Evolutionary conservation across 179 eudicot species (phyloP), one percentile per base, ranked within the genome.

Genomic region (Corrigiola litoralis): DNA sequence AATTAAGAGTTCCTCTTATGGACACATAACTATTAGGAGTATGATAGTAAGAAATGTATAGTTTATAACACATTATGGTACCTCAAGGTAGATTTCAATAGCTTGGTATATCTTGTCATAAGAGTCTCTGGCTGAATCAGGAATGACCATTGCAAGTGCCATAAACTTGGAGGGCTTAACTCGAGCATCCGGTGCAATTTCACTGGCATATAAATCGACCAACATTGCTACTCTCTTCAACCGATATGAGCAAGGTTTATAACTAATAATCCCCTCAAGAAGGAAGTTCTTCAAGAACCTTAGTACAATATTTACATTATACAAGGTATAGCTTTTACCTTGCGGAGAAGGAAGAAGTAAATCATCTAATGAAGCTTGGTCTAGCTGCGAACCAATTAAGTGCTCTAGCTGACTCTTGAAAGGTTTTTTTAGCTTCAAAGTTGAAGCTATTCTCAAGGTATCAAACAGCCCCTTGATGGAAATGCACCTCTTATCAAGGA

Each of bases 281-380:
- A 77, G 57, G 45, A 79, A 79, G 7, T 37, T 79, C 63, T 59
- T 75, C 34, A 74, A 20, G 18, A 75, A 65, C 40, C 79, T 68
- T 27, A 71, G 42, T 1, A 68, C 73, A 47, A 79, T 51, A 20
- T 75, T 65, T 11, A 79, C 74, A 64, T 79, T 49, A 18, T 71
- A 79, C 44, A 32, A 51, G 7, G 71, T 47, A 23, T 17, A n/a
- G 12, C 12, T 63, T 49, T 46, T 68, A 17, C 72, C 68, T 21
- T 12, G 34, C 10, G 67, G 48, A 17, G 54, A 34, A 14, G 77
- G 75, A 45, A 79, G 61, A 38, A 79, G 61, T 36, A 78, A 40
- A 60, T 79, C 77, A 54, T 79, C 79, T 53, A 75, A 34, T 12
- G 65, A n/a, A 4, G 74, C 79, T 68, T 79, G 74, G 48, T 79